Evolutionary conservation across 1,284 basidiomycete species (phyloP).

Genomic region (Wallemia hederae): DNA sequence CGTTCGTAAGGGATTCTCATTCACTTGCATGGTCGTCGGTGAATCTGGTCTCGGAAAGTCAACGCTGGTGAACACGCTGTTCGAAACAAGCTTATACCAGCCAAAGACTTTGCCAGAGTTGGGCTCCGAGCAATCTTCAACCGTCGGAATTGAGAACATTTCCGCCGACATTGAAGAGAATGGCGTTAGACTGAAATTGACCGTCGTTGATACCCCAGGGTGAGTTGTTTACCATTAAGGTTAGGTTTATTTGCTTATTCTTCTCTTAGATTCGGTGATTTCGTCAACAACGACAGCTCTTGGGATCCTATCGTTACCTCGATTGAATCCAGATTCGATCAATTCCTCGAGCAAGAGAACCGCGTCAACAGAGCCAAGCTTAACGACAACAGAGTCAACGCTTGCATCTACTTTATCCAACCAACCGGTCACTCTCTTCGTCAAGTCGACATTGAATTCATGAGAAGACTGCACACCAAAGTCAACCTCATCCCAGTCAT

Average conservation of each 20-base stretch:
- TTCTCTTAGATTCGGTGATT: conserved; percentile 46
- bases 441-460: conserved; percentile 89
- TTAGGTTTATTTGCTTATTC: neutral
- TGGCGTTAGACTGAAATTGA: conserved; percentile 69
- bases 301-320: conserved; percentile 95
- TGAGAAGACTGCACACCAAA: conserved; percentile 76
- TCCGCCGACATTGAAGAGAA: conserved; percentile 81
- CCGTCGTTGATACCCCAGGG: conserved; percentile 90
- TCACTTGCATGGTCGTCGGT: conserved; percentile 91
- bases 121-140: conserved; percentile 57
- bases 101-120: conserved; percentile 55
- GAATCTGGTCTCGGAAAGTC: conserved; percentile 95
- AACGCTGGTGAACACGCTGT: conserved; percentile 86
- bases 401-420: conserved; percentile 91
- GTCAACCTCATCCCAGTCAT: conserved; percentile 94
- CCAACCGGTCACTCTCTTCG: conserved; percentile 87
- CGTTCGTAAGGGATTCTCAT: conserved; percentile 60
- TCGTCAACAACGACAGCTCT: conserved; percentile 90
- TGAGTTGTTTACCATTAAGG: neutral
- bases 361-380: conserved; percentile 71
- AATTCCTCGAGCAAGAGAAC: conserved; percentile 90
- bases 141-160: conserved; percentile 84
- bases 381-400: conserved; percentile 63
- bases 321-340: conserved; percentile 84
- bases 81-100: conserved; percentile 76